Evolutionary conservation across 257 asterid species (phyloP).

Genomic region (Gardenia jasminoides): DNA sequence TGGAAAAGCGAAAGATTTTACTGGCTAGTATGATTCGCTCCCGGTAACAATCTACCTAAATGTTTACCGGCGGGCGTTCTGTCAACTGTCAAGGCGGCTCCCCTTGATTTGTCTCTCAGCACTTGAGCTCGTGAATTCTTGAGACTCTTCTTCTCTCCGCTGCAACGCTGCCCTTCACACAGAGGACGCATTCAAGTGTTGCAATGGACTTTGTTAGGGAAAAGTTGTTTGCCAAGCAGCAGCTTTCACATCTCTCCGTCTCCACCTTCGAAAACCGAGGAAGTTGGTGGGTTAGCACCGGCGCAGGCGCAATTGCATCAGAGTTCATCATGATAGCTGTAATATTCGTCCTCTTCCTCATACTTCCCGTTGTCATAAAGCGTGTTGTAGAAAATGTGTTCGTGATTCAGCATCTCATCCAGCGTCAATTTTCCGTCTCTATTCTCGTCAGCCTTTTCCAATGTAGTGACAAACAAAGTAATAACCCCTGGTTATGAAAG

Average conservation of each 20-base stretch:
- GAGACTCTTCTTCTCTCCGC: not conserved
- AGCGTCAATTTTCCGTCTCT: constrained; percentile 29
- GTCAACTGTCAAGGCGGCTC: not conserved
- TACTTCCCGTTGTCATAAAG: constrained; percentile 17
- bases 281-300: not conserved
- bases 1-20: too few species aligned
- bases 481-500: not conserved
- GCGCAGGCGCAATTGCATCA: not conserved
- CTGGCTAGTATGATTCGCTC: too few species aligned
- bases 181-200: not conserved
- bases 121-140: not conserved
- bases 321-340: constrained; percentile 28
- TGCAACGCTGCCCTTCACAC: not conserved
- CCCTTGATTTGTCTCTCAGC: not conserved
- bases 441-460: constrained; percentile 31
- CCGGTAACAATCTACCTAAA: not conserved
- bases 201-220: not conserved
- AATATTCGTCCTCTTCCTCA: not conserved
- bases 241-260: not conserved
- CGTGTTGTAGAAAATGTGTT: constrained; percentile 23
- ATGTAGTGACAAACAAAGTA: not conserved
- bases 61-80: not conserved
- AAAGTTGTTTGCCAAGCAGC: constrained; percentile 3
- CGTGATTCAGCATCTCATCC: constrained; percentile 33
- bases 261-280: not conserved